A percentile compares a stretch with the other conserved stretches of the same genome.
Evolutionary conservation across 495 filamentous ascomycete genomes (phyloP).

Genomic region (Penicillium subrubescens): DNA sequence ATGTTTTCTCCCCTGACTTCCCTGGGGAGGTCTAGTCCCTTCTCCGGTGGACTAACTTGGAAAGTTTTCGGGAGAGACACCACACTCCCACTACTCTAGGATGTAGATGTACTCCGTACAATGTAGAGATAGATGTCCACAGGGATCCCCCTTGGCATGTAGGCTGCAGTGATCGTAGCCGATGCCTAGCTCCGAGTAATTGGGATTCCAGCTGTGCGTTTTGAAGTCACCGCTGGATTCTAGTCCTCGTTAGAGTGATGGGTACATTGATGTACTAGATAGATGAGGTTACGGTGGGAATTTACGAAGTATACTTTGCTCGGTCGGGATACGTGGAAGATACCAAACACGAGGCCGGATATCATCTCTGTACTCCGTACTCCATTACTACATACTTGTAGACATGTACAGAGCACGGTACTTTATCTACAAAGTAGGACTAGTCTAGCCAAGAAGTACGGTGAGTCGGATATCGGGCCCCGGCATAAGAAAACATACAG

Average conservation of each 20-base stretch:
- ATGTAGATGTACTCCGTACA: background rate
- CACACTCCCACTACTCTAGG: background rate
- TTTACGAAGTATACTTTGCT: background rate
- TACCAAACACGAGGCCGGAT: background rate
- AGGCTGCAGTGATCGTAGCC: conserved; percentile 25
- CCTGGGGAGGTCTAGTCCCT: background rate
- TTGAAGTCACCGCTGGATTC: background rate
- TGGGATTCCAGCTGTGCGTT: conserved; percentile 22
- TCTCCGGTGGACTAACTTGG: background rate
- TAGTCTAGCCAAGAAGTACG: background rate
- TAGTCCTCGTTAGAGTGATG: background rate
- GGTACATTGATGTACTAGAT: background rate
- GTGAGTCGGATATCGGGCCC: background rate
- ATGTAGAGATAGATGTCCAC: conserved; percentile 1
- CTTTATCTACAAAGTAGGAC: background rate
- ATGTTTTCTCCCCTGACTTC: background rate
- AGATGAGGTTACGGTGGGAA: background rate
- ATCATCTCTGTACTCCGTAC: background rate
- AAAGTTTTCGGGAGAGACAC: background rate
- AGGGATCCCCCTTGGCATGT: conserved; percentile 31
- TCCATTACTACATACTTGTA: background rate
- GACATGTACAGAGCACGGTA: background rate
- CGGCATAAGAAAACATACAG: background rate
- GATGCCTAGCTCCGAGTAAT: conserved; percentile 26
- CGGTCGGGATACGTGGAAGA: background rate